Evolutionary conservation across 805 yeast species (phyloP).

Genomic region (Saturnispora mendoncae): DNA sequence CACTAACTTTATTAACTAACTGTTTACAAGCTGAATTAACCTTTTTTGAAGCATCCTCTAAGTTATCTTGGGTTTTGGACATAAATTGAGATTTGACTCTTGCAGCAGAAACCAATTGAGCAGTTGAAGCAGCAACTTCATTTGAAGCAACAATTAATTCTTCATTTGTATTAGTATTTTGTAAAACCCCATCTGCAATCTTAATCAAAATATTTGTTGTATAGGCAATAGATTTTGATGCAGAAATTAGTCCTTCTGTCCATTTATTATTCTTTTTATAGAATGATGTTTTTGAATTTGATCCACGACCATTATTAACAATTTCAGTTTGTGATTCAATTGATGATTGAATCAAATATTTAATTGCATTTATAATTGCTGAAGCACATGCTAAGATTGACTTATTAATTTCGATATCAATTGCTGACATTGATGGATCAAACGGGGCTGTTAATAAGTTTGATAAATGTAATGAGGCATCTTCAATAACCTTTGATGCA

Average conservation of each 20-base stretch:
- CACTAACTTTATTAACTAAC: conserved; percentile 53
- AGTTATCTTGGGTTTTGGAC: conserved; percentile 65
- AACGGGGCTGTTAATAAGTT: conserved; percentile 40
- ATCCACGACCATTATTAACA: conserved; percentile 52
- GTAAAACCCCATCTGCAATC: conserved; percentile 79
- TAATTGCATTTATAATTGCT: conserved; percentile 72
- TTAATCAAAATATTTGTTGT: conserved; percentile 74
- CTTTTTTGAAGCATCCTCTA: conserved; percentile 58
- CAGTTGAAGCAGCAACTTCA: conserved; percentile 88
- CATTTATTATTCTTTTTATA: conserved; percentile 83
- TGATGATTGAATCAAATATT: conserved; percentile 62
- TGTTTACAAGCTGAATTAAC: conserved; percentile 72
- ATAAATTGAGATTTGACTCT: conserved; percentile 73
- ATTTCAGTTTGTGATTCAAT: conserved; percentile 77
- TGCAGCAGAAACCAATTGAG: conserved; percentile 86
- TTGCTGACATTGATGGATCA: conserved; percentile 44
- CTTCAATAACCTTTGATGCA: conserved; percentile 61
- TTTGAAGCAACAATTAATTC: conserved; percentile 84
- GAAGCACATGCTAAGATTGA: conserved; percentile 71
- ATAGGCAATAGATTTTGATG: conserved; percentile 78
- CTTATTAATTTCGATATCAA: conserved; percentile 62
- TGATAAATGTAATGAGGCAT: conserved; percentile 54
- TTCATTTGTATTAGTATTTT: conserved; percentile 55
- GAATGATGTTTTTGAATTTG: conserved; percentile 59
- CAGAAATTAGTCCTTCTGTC: conserved; percentile 90